phyloP scores from a whole-genome alignment of 768 basidiomycete genomes.

The Rhodosporidiobolus sp. region DNA sequence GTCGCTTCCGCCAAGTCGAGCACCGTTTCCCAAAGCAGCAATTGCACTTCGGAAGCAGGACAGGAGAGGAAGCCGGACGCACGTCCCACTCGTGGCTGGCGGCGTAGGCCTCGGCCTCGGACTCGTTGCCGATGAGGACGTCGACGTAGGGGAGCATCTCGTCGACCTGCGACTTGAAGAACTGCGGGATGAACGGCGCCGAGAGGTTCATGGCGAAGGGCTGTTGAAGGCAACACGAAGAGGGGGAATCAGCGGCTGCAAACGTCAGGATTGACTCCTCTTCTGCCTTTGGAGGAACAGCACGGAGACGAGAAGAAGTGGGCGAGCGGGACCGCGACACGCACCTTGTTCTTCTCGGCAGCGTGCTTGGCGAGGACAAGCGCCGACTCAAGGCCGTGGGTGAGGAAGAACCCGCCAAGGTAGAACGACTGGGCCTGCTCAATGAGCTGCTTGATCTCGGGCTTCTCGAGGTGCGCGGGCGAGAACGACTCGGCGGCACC shows the following conservation, averaged over 20 bases:
- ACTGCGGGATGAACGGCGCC: slow-evolving; percentile 93
- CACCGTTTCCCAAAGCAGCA: not conserved
- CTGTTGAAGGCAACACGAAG: slow-evolving; percentile 49
- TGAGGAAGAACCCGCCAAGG: slow-evolving; percentile 95
- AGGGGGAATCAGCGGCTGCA: not conserved
- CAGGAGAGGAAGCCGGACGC: slow-evolving; percentile 28
- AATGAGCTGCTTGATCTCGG: slow-evolving; percentile 70
- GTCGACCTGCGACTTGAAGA: slow-evolving; percentile 79
- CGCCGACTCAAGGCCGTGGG: slow-evolving; percentile 74
- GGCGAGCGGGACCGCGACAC: slow-evolving; percentile 18
- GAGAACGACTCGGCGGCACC: slow-evolving; percentile 88
- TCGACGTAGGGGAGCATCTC: slow-evolving; percentile 79
- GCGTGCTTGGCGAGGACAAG: slow-evolving; percentile 74
- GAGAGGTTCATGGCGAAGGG: slow-evolving; percentile 89
- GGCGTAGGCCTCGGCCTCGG: slow-evolving; percentile 86
- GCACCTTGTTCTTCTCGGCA: slow-evolving; percentile 69
- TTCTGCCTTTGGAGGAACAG: not conserved
- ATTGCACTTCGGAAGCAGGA: not conserved
- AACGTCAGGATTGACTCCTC: not conserved
- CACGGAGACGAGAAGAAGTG: not conserved
- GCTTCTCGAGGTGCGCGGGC: slow-evolving; percentile 70
- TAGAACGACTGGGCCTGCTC: slow-evolving; percentile 82
- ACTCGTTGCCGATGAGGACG: slow-evolving; percentile 92
- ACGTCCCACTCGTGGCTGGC: slow-evolving; percentile 64
- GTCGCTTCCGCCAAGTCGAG: not conserved